Evolutionary conservation across 1,284 basidiomycete species (phyloP), one percentile per base, ranked within the genome.

Genomic region (Rhizopogon parksii): DNA sequence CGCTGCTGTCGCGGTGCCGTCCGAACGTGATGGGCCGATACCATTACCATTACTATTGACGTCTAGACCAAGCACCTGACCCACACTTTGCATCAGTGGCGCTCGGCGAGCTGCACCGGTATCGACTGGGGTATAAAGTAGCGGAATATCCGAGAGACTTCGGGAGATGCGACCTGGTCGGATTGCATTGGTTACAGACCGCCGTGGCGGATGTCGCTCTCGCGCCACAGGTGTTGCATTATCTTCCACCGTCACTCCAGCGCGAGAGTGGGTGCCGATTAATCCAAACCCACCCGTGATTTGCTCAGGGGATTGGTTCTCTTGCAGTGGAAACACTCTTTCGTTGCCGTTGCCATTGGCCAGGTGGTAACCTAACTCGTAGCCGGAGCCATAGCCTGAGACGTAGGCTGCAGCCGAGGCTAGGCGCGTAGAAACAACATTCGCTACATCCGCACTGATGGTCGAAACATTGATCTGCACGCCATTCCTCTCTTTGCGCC

Each of bases 311-410:
- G 66, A 65, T 47, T 47, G 40, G 15, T 5, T 25, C 35, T 65
- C 64, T 15, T 55, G 46, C 11, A 68, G 58, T 45, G 66, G 66
- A 50, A 68, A 67, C 2, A 30, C n/a, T 43, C 57, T 57, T 47
- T 63, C 55, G 4, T 63, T 60, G 24, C 53, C 51, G 32, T 54
- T 60, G n/a, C 56, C 63, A 32, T 45, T 63, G 19, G 47, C 38
- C 2, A 65, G 49, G 6, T 59, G 58, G 15, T 64, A 51, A 1
- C 63, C 63, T 0, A 62, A 59, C 12, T 50, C 62, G 12, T 63
- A 67, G 12, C 63, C 63, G 12, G 53, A 57, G 25, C 63, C 66
- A 14, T 68, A 65, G 6, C 63, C 63, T 24, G 65, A 56, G 21
- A 65, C 0, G 36, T 65, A 65, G 4, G 63, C 66, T 17, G 56